A percentile compares a stretch with the other conserved stretches of the same genome.
Conservation (phyloP, 2,329 filamentous ascomycete species). For the Neofusicoccum parvum region DNA sequence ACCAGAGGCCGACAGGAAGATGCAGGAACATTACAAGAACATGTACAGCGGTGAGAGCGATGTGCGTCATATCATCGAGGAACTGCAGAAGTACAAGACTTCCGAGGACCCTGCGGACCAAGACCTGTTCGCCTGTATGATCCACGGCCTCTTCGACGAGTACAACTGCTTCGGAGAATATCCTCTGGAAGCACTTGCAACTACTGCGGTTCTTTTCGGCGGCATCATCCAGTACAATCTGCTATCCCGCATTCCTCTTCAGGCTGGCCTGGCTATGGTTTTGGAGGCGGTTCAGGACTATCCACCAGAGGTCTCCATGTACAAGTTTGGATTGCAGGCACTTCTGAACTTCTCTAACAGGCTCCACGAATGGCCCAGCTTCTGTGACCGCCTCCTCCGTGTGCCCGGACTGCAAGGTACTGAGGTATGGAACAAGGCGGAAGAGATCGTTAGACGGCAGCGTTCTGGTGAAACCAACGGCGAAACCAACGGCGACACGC, state of each 20-base stretch:
- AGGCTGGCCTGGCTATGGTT: constrained; percentile 96
- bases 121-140: constrained; percentile 97
- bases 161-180: constrained; percentile 95
- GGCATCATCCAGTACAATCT: constrained; percentile 94
- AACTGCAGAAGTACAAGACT: constrained; percentile 83
- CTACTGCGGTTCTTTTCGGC: constrained; percentile 93
- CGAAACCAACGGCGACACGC: constrained; percentile 53
- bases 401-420: constrained; percentile 82
- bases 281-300: constrained; percentile 93
- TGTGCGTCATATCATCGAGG: constrained; percentile 80
- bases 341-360: constrained; percentile 83
- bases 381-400: constrained; percentile 81
- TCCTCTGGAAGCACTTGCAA: constrained; percentile 91
- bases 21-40: constrained; percentile 97
- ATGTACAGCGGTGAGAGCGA: constrained; percentile 95
- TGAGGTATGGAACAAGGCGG: constrained; percentile 79
- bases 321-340: constrained; percentile 95
- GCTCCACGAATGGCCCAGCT: constrained; percentile 91
- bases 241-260: constrained; percentile 84
- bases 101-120: constrained; percentile 84
- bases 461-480: constrained; percentile 60
- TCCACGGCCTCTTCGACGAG: constrained; percentile 95
- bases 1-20: constrained; percentile 77
- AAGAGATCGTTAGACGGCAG: constrained; percentile 74
- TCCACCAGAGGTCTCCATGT: constrained; percentile 83